Evolutionary conservation across 2,329 filamentous ascomycete genomes (phyloP), one percentile per base, ranked within the genome.

Genomic region (Pseudopyricularia cyperi): DNA sequence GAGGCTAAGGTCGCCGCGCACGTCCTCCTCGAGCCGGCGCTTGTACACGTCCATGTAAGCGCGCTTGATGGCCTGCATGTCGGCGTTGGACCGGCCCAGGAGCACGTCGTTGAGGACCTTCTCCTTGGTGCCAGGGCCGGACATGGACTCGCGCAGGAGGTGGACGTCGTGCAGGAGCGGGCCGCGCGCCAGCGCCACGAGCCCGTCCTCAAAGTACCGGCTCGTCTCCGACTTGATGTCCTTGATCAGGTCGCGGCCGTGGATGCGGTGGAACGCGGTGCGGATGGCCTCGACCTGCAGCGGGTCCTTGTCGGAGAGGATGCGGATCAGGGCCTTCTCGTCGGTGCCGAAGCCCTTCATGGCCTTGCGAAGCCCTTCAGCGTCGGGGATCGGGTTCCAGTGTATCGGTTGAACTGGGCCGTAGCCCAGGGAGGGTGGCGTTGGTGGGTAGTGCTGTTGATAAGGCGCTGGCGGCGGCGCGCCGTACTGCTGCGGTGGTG

Each of bases 321-420:
- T 71, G 2, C 73, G 71, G 56, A 95, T 90, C 15, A 97, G 71
- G 0, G 77, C 67, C 60, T 82, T 84, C 65, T 96, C 90, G 61
- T 97, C 82, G 0, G 90, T 96, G 33, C 90, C 91, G 56, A 95
- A 87, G 0, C 65, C 89, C 67, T 95, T 95, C 89, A 96, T 95
- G 2, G 91, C 88, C 58, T 77, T 77, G 51, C 88, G 80, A 22
- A 95, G 71, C 4, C 74, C 78, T 53, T 89, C 79, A 0, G 88
- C 85, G 59, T 93, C 82, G 12, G 72, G 69, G 3, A 71, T 74
- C 48, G 80, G 83, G 57, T 95, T 82, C 73, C 76, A 83, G 30
- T 79, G 74, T 44, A 87, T 85, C 46, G 79, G 71, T 60, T 87
- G 85, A 12, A 80, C 79, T 0, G 84, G 76, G 3, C 81, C 80